Percentiles rank a stretch among this genome's conserved stretches.
Conservation (phyloP, 495 filamentous ascomycete genomes). For the Aspergillus baeticus region DNA sequence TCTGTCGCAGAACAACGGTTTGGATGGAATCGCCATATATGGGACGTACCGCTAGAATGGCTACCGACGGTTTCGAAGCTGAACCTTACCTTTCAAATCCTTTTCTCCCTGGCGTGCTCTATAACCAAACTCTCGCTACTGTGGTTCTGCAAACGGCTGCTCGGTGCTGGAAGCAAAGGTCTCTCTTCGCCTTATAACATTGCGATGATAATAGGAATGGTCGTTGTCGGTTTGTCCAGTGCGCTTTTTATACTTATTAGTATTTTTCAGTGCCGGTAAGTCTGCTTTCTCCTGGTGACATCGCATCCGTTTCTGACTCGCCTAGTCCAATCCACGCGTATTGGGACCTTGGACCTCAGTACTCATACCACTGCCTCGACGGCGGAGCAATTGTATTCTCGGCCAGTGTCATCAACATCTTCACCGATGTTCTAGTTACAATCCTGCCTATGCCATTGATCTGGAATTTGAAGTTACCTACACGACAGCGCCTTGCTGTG, state of each 20-base stretch:
- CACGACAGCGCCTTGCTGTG: conserved; percentile 53
- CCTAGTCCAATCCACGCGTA: conserved; percentile 52
- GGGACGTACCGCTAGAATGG: conserved; percentile 44
- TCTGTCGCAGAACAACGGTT: conserved; percentile 42
- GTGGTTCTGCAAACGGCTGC: conserved; percentile 55
- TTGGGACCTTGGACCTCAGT: conserved; percentile 44
- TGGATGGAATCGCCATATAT: conserved; percentile 57
- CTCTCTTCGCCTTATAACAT: conserved; percentile 36
- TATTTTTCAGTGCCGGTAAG: conserved; percentile 59
- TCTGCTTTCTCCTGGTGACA: conserved; percentile 4
- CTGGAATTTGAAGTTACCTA: conserved; percentile 53
- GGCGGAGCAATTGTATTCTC: conserved; percentile 49
- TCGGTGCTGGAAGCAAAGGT: conserved; percentile 39
- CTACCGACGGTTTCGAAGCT: conserved; percentile 39
- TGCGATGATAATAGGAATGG: conserved; percentile 43
- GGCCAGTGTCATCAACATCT: conserved; percentile 57
- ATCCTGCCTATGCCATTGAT: conserved; percentile 60
- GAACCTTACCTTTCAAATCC: conserved; percentile 50
- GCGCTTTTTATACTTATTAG: conserved; percentile 48
- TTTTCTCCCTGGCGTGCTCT: conserved; percentile 52
- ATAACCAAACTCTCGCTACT: conserved; percentile 59
- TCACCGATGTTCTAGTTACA: conserved; percentile 58
- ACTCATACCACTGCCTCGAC: conserved; percentile 48
- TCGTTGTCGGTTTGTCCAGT: conserved; percentile 43
- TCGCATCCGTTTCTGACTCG: neutral